phyloP scores from a whole-genome alignment of 192 early-diverging fungal species.

The Podochytrium sp. region DNA sequence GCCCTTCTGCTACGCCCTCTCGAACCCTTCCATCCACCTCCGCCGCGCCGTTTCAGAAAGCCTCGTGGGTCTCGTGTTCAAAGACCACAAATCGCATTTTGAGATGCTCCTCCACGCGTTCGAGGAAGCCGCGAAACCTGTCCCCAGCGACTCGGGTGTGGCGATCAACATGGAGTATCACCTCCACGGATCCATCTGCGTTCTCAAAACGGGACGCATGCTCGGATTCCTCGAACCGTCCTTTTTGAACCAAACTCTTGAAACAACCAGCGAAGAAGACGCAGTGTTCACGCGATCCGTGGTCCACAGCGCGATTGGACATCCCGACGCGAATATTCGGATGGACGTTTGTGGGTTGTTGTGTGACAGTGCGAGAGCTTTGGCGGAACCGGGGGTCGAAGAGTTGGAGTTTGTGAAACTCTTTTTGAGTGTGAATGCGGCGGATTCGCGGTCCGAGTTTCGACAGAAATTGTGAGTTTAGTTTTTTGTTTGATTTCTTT shows the following conservation, averaged over 20 bases:
- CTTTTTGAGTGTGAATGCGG: slow-evolving; percentile 73
- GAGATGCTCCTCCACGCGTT: slow-evolving; percentile 12
- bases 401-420: slow-evolving; percentile 70
- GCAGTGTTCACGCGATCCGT: not conserved
- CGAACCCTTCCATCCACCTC: slow-evolving; percentile 41
- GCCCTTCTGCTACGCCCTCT: slow-evolving; percentile 54
- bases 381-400: slow-evolving; percentile 58
- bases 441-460: slow-evolving; percentile 78
- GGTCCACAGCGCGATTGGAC: slow-evolving; percentile 68
- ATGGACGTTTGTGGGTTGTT: slow-evolving; percentile 80
- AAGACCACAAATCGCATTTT: slow-evolving; percentile 35
- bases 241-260: slow-evolving; percentile 30
- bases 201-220: slow-evolving; percentile 58
- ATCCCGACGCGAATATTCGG: slow-evolving; percentile 73
- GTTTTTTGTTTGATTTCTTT: not conserved
- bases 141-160: slow-evolving; percentile 28
- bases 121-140: not conserved
- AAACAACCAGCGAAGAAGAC: slow-evolving; percentile 36
- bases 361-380: slow-evolving; percentile 76
- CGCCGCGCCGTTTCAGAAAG: slow-evolving; percentile 63
- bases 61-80: slow-evolving; percentile 59
- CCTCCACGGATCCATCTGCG: slow-evolving; percentile 66
- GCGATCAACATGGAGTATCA: slow-evolving; percentile 45
- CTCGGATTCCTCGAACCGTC: slow-evolving; percentile 59
- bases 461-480: slow-evolving; percentile 73